phyloP scores from a whole-genome alignment of 2,329 filamentous ascomycete genomes.

The Nemania serpens region DNA sequence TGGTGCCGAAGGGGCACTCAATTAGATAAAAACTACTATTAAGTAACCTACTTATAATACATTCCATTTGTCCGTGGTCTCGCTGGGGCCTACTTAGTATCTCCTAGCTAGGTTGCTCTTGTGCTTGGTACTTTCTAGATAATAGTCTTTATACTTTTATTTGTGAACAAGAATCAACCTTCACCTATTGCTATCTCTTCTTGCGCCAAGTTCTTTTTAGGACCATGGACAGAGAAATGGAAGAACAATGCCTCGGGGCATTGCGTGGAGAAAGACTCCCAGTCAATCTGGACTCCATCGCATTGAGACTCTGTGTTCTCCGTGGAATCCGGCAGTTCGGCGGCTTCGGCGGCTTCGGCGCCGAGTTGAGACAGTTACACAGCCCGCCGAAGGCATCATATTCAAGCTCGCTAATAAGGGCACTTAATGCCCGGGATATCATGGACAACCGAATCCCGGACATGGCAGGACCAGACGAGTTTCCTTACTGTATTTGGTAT shows the following conservation, averaged over 20 bases:
- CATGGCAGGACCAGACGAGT: neutral
- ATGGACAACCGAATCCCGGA: neutral
- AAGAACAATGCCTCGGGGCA: neutral
- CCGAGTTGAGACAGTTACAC: neutral
- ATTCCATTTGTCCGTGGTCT: no score
- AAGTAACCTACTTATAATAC: no score
- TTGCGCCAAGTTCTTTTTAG: neutral
- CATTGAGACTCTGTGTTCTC: neutral
- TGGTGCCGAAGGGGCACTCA: no score
- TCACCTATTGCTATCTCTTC: no score
- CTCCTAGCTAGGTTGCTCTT: no score
- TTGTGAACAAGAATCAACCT: no score
- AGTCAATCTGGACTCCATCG: neutral
- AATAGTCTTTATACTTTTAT: no score
- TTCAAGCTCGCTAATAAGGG: neutral
- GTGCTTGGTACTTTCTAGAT: no score
- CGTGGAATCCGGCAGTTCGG: neutral
- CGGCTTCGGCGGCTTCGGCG: neutral
- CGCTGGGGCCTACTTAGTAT: no score
- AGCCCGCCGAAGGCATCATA: neutral
- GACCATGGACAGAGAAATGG: neutral
- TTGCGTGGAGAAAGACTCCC: neutral
- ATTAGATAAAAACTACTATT: no score
- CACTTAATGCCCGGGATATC: neutral
- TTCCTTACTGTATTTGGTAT: neutral